Evolutionary conservation across 192 early-diverging fungal species (phyloP).

Genomic region (Ramicandelaber brevisporus): DNA sequence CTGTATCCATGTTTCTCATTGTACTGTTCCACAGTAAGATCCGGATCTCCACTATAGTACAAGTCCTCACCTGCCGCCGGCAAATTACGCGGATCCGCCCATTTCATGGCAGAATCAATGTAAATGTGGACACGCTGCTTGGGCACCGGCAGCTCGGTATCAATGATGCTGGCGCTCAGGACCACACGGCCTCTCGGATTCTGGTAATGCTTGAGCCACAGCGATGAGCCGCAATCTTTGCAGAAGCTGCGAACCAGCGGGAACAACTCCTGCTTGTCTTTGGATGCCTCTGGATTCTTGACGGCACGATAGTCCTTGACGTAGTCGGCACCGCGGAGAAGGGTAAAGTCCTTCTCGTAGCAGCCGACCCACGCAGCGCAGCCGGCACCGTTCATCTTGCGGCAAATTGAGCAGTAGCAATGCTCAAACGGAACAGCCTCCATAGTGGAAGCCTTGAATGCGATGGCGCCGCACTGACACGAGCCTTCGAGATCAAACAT

Average conservation of each 20-base stretch:
- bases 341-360: constrained; percentile 21
- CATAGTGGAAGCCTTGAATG: constrained; percentile 18
- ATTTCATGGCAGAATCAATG: constrained; percentile 14
- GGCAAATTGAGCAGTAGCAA: constrained; percentile 38
- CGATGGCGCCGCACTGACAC: constrained; percentile 30
- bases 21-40: too few species aligned
- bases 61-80: neutral
- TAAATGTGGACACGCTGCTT: constrained; percentile 12
- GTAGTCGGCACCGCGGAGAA: constrained; percentile 9
- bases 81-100: constrained; percentile 13
- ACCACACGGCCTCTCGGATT: constrained; percentile 9
- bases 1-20: too few species aligned
- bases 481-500: constrained; percentile 26
- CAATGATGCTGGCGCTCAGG: constrained; percentile 27
- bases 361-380: too few species aligned
- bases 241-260: constrained; percentile 29
- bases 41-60: too few species aligned
- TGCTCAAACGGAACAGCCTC: constrained; percentile 26
- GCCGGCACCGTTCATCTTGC: constrained; percentile 30
- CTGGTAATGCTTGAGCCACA: constrained; percentile 14
- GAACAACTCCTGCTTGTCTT: constrained; percentile 12
- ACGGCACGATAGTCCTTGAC: constrained; percentile 16
- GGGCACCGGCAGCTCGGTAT: constrained; percentile 20
- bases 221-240: constrained; percentile 20
- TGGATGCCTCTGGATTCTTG: constrained; percentile 10